Evolutionary conservation across 768 basidiomycete species (phyloP), one percentile per base, ranked within the genome.

Genomic region (Rhodotorula toruloides): DNA sequence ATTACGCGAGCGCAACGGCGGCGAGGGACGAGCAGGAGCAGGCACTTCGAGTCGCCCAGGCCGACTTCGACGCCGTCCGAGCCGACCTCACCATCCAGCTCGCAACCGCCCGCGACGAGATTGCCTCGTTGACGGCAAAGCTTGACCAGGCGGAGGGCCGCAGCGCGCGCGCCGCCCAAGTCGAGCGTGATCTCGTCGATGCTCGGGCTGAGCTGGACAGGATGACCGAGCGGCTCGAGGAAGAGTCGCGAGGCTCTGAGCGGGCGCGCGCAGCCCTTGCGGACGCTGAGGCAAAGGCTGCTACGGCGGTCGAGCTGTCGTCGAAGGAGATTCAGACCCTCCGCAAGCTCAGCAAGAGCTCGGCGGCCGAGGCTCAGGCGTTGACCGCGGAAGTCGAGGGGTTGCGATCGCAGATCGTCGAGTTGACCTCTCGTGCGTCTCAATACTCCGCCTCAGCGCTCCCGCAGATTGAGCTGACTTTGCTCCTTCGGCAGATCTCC

Each of bases 321-420:
- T 25, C 42, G 14, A 46, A 40, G 52, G 68, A 70, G 68, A 65
- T 62, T n/a, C 63, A 70, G 57, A 70, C 64, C 0, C 53, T 70
- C 19, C 43, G 63, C 3, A 57, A 48, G 22, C 61, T 70, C 31
- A 57, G 53, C 27, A 48, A 55, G 65, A 46, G 56, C 4, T 48
- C 68, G 31, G 50, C 54, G 34, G 56, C 22, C 31, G 68, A 70
- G 54, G 64, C 60, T 0, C 61, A 58, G 25, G 40, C 57, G 10
- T 37, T 70, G 4, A 31, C 60, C 17, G 32, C 22, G 2, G 60
- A 67, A 39, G 32, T 54, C 16, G 40, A 0, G 14, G 44, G 42
- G 3, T 17, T 65, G 47, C 54, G 58, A n/a, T 10, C 13, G n/a
- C 37, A 56, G 44, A 34, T 61, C 42, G 64, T 27, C 27, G 37